Conservation (phyloP, 2,329 filamentous ascomycete genomes). For the Cladosporium sp. region DNA sequence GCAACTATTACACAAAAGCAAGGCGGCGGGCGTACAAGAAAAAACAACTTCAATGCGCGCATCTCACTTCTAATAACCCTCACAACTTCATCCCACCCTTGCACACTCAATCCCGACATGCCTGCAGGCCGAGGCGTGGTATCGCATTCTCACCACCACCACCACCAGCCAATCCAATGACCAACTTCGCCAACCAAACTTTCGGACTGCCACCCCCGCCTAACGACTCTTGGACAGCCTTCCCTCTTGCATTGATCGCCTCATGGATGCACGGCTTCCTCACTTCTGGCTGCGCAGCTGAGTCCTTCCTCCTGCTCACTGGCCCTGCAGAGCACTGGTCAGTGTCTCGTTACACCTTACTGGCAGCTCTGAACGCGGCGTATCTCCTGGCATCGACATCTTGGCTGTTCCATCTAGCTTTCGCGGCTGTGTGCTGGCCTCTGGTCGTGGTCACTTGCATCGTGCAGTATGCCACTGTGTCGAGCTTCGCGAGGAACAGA, state of each 20-base stretch:
- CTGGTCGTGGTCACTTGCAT: conserved; percentile 47
- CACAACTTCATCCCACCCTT: neutral
- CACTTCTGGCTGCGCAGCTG: conserved; percentile 33
- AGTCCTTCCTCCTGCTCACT: conserved; percentile 31
- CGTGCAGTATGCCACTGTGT: conserved; percentile 50
- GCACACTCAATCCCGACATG: neutral
- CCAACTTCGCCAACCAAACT: neutral
- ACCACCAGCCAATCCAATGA: conserved; percentile 8
- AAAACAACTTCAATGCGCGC: neutral
- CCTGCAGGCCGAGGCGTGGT: neutral
- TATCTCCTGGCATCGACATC: conserved; percentile 28
- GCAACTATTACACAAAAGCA: neutral
- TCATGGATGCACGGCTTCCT: conserved; percentile 33
- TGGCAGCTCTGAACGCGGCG: conserved; percentile 49
- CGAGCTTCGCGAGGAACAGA: conserved; percentile 43
- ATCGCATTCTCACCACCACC: neutral
- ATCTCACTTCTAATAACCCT: neutral
- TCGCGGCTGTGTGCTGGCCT: conserved; percentile 46
- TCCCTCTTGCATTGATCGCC: neutral
- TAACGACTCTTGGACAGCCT: neutral
- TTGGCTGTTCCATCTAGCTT: conserved; percentile 52
- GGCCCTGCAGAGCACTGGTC: conserved; percentile 28
- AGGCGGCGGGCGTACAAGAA: neutral
- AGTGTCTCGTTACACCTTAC: conserved; percentile 43
- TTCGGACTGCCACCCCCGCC: neutral